phyloP scores from a whole-genome alignment of 2,329 filamentous ascomycete species.

The Claviceps fusiformis region DNA sequence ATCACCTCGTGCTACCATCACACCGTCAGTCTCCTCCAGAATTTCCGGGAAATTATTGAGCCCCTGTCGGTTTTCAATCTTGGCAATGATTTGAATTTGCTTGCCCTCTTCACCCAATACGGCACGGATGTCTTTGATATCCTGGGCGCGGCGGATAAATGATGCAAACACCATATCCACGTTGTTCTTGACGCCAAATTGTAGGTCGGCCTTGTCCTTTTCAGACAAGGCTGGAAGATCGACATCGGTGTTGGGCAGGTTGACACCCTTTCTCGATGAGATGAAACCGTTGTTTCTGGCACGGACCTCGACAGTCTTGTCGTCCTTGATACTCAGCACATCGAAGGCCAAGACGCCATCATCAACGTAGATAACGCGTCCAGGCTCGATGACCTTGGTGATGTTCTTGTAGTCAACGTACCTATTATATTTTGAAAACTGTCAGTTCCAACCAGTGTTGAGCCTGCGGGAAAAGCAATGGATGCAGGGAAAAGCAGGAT shows the following conservation, averaged over 20 bases:
- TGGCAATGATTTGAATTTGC: conserved; percentile 98
- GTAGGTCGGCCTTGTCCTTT: conserved; percentile 91
- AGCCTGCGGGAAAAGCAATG: background rate
- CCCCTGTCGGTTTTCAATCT: conserved; percentile 99
- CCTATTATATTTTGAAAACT: conserved; percentile 30
- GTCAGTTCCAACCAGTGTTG: background rate
- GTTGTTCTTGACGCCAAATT: conserved; percentile 94
- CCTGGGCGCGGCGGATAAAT: conserved; percentile 88
- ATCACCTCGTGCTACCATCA: conserved; percentile 99
- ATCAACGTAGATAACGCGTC: conserved; percentile 94
- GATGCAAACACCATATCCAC: conserved; percentile 99
- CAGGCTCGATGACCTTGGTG: conserved; percentile 87
- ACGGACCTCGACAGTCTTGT: conserved; percentile 73
- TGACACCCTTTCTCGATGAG: conserved; percentile 97
- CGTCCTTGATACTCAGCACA: conserved; percentile 75
- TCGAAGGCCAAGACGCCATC: conserved; percentile 96
- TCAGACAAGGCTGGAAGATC: conserved; percentile 94
- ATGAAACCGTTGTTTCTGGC: conserved; percentile 98
- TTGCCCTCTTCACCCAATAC: conserved; percentile 85
- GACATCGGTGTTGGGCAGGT: conserved; percentile 96
- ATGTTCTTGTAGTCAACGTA: conserved; percentile 99
- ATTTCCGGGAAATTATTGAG: conserved; percentile 99
- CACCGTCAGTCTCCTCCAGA: conserved; percentile 87
- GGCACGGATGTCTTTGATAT: conserved; percentile 84
- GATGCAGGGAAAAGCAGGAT: background rate